phyloP scores from a whole-genome alignment of 2,329 filamentous ascomycete species.

The Phaeosphaeriaceae sp. region DNA sequence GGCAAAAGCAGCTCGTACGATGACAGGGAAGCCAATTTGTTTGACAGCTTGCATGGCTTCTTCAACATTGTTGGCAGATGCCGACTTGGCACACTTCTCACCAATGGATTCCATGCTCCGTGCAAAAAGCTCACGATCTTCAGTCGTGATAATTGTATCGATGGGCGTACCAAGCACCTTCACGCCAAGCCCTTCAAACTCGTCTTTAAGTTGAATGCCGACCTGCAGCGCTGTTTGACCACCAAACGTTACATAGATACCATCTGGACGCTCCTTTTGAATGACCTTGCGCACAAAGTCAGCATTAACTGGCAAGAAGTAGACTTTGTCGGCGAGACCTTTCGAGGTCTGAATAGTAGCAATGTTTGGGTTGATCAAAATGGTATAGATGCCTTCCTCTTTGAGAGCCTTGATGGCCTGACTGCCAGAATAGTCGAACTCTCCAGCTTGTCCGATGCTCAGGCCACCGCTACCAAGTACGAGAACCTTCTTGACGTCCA shows the following conservation, averaged over 20 bases:
- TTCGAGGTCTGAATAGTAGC: constrained; percentile 99
- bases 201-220: constrained; percentile 96
- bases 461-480: constrained; percentile 93
- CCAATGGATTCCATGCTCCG: constrained; percentile 98
- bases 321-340: constrained; percentile 96
- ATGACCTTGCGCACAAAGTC: constrained; percentile 99
- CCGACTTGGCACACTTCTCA: constrained; percentile 97
- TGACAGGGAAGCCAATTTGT: constrained; percentile 93
- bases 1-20: constrained; percentile 94
- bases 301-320: constrained; percentile 95
- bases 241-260: constrained; percentile 97
- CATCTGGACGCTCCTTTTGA: constrained; percentile 89
- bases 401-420: constrained; percentile 99
- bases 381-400: constrained; percentile 96
- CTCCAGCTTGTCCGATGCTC: constrained; percentile 96
- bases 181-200: constrained; percentile 90
- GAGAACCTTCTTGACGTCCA: constrained; percentile 91
- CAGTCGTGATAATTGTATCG: constrained; percentile 97
- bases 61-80: constrained; percentile 84
- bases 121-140: constrained; percentile 96
- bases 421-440: constrained; percentile 98
- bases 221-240: constrained; percentile 97
- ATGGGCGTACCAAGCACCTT: constrained; percentile 96
- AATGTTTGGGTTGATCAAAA: constrained; percentile 98
- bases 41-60: constrained; percentile 90